phyloP scores from a whole-genome alignment of 768 basidiomycete species.

The Leucosporidium creatinivorum region DNA sequence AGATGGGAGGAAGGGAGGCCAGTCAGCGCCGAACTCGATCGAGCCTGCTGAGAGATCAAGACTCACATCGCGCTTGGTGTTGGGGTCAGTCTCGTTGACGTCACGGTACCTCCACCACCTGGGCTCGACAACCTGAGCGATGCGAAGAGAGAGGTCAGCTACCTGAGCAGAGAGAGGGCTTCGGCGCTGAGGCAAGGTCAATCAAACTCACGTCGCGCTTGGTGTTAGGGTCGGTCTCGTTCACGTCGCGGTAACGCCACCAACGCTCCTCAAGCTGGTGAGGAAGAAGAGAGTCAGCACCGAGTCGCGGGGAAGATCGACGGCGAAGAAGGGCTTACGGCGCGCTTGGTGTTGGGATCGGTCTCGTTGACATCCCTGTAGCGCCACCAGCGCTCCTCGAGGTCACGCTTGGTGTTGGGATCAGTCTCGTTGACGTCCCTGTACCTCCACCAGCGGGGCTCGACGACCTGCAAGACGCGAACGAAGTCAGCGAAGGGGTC shows the following conservation, averaged over 20 bases:
- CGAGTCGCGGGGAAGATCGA: too few species aligned
- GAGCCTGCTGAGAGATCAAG: too few species aligned
- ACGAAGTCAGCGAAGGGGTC: neutral
- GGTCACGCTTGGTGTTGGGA: neutral
- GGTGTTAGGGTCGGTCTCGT: conserved; percentile 37
- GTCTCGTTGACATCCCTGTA: too few species aligned
- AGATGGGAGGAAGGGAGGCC: neutral
- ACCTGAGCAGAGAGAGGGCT: neutral
- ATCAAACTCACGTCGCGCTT: conserved; percentile 1
- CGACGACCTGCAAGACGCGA: neutral
- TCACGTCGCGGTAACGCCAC: neutral
- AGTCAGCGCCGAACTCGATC: too few species aligned
- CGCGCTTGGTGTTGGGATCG: too few species aligned
- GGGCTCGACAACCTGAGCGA: neutral
- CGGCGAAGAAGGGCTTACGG: too few species aligned
- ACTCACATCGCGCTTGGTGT: neutral
- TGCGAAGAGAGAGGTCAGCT: too few species aligned
- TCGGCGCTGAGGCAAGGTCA: neutral
- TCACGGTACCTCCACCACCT: neutral
- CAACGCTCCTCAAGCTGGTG: neutral
- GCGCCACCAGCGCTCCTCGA: neutral
- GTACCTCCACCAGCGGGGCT: neutral
- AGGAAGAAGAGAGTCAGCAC: neutral
- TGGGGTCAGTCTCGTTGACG: neutral
- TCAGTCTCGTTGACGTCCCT: conserved; percentile 37